Conservation (phyloP, 805 yeast genomes). For the Jamesozyma lodderae region DNA sequence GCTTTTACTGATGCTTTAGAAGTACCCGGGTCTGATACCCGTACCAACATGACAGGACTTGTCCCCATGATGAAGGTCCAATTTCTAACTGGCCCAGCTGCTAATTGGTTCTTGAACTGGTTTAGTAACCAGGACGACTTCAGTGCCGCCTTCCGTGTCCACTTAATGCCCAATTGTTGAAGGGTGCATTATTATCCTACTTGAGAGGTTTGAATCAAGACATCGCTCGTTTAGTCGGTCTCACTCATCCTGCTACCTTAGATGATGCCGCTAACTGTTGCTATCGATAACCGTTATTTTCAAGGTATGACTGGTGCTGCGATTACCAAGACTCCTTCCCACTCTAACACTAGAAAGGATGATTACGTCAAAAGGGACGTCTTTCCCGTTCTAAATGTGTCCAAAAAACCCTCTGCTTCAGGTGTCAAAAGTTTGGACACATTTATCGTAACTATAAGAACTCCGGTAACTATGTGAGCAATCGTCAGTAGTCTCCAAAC, state of each 20-base stretch:
- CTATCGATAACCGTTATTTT: not conserved
- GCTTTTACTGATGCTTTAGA: too few relatives aligned
- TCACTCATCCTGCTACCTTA: slow-evolving; percentile 1
- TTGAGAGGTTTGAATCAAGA: not conserved
- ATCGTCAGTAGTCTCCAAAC: not conserved
- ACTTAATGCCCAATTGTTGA: not conserved
- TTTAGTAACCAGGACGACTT: not conserved
- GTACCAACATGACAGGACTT: too few relatives aligned
- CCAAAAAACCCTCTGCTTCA: not conserved
- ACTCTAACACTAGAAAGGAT: not conserved
- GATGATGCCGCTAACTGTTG: slow-evolving; percentile 1
- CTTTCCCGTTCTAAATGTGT: not conserved
- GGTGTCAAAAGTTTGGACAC: slow-evolving; percentile 1
- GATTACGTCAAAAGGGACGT: not conserved
- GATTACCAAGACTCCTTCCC: not conserved
- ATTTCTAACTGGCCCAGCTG: too few relatives aligned
- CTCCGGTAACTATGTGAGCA: not conserved
- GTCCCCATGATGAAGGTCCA: not conserved
- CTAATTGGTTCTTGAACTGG: not conserved
- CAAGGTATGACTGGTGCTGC: not conserved
- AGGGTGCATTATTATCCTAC: slow-evolving; percentile 1
- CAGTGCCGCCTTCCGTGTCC: not conserved
- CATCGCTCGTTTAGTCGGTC: not conserved
- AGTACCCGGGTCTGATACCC: too few relatives aligned
- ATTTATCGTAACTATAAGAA: not conserved